These are phyloP conservation scores for Athelia psychrophila DNA, from an alignment of 1,284 basidiomycete species.

Conservation along the genomic window DNA sequence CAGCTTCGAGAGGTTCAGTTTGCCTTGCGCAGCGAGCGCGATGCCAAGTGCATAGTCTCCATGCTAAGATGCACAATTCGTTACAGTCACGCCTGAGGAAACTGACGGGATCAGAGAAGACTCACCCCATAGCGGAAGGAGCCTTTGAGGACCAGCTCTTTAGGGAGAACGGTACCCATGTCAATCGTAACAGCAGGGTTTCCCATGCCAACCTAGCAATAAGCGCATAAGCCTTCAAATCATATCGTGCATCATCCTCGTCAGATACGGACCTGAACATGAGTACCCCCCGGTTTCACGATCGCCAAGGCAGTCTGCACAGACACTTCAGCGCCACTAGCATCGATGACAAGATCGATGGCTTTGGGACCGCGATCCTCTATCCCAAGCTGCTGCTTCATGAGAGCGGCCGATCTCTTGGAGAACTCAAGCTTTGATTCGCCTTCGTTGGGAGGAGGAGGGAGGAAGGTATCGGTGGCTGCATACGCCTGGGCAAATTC, in stretches of 20 bases:
- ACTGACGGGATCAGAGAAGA: conserved; percentile 12
- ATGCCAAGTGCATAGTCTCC: conserved; percentile 88
- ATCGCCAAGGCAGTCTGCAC: conserved; percentile 82
- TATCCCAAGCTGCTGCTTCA: conserved; percentile 58
- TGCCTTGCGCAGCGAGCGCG: conserved; percentile 73
- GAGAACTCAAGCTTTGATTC: conserved; percentile 74
- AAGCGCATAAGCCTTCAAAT: not conserved
- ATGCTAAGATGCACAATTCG: conserved; percentile 59
- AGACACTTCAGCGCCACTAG: conserved; percentile 86
- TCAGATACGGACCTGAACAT: conserved; percentile 51
- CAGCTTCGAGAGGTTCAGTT: conserved; percentile 84
- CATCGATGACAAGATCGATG: conserved; percentile 79
- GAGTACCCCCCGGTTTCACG: conserved; percentile 71
- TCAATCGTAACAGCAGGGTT: conserved; percentile 61
- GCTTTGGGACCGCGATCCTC: conserved; percentile 53
- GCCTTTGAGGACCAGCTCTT: conserved; percentile 81
- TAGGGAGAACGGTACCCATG: conserved; percentile 58
- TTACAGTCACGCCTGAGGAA: no score
- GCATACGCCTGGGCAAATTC: conserved; percentile 87
- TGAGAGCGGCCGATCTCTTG: conserved; percentile 56
- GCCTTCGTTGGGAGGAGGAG: conserved; percentile 57
- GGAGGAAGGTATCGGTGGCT: conserved; percentile 82
- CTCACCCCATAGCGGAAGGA: conserved; percentile 86
- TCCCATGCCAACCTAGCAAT: conserved; percentile 71
- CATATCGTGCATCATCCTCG: not conserved